These are phyloP conservation scores for Acanthamoeba castellanii DNA, from an alignment of 208 protist species.

Conservation along the genomic window DNA sequence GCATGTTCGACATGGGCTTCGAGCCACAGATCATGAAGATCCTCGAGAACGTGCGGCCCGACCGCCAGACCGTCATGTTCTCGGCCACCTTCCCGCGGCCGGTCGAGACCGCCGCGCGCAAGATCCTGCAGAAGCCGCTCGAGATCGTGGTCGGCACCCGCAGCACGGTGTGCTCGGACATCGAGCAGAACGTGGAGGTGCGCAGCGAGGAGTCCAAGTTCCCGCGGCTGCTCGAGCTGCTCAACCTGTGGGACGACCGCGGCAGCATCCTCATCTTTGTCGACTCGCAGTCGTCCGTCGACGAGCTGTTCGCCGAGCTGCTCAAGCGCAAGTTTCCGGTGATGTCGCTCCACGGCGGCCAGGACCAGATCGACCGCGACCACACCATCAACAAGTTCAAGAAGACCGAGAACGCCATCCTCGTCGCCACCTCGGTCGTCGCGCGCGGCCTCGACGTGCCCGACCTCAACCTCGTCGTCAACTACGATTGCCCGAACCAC, in stretches of 20 bases:
- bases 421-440: constrained; percentile 88
- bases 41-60: constrained; percentile 81
- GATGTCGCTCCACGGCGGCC: constrained; percentile 84
- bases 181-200: constrained; percentile 82
- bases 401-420: constrained; percentile 74
- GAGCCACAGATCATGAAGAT: constrained; percentile 83
- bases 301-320: constrained; percentile 74
- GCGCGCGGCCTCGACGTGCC: constrained; percentile 85
- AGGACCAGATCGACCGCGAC: constrained; percentile 82
- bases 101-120: constrained; percentile 76
- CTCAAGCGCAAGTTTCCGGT: constrained; percentile 75
- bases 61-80: constrained; percentile 85
- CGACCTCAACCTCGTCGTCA: constrained; percentile 83
- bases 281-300: constrained; percentile 75
- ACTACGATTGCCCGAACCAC: constrained; percentile 82
- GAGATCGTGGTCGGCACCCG: constrained; percentile 80
- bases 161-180: constrained; percentile 81
- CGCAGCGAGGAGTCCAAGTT: constrained; percentile 79
- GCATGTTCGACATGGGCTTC: constrained; percentile 79
- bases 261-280: constrained; percentile 87
- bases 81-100: constrained; percentile 79
- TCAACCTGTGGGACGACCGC: constrained; percentile 74
- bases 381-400: constrained; percentile 82
- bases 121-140: constrained; percentile 83
- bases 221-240: constrained; percentile 76